Percentiles rank a stretch among this genome's conserved stretches.
These are phyloP conservation scores for Omphalea diandra DNA, from an alignment of 441 rosid species.

Conservation along the genomic window DNA sequence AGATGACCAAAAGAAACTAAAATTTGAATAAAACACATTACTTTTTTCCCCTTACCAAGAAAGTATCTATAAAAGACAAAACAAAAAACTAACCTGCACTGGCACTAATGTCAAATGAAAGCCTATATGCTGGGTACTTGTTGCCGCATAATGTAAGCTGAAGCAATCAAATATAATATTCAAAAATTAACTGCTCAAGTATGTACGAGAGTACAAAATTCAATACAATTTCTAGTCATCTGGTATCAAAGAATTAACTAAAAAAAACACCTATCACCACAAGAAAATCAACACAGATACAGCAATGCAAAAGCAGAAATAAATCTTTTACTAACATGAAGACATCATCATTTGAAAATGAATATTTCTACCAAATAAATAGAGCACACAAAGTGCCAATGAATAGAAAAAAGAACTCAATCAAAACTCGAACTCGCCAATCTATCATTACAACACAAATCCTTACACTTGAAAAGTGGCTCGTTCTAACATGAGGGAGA, in stretches of 20 bases:
- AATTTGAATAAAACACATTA: not conserved
- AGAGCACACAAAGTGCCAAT: not conserved
- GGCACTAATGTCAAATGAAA: conserved; percentile 50
- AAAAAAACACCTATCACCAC: too few species aligned
- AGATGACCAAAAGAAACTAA: conserved; percentile 10
- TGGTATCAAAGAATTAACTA: too few species aligned
- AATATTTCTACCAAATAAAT: not conserved
- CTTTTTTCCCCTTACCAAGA: not conserved
- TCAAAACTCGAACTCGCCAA: not conserved
- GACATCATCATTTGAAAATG: not conserved
- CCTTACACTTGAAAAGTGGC: conserved; percentile 36
- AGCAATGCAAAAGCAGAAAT: too few species aligned
- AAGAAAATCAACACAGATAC: too few species aligned
- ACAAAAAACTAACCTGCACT: conserved; percentile 51
- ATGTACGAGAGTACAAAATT: not conserved
- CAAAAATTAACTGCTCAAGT: not conserved
- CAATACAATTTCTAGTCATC: conserved; percentile 8
- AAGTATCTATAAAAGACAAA: not conserved
- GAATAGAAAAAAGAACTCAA: not conserved
- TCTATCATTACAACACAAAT: too few species aligned
- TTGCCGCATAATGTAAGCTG: conserved; percentile 55
- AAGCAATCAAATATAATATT: conserved; percentile 26
- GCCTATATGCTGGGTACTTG: conserved; percentile 33
- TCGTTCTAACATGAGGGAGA: conserved; percentile 36
- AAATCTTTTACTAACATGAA: too few species aligned